These are phyloP conservation scores for Ophiostoma fasciatum DNA, from an alignment of 2,329 filamentous ascomycete species.

Conservation along the genomic window DNA sequence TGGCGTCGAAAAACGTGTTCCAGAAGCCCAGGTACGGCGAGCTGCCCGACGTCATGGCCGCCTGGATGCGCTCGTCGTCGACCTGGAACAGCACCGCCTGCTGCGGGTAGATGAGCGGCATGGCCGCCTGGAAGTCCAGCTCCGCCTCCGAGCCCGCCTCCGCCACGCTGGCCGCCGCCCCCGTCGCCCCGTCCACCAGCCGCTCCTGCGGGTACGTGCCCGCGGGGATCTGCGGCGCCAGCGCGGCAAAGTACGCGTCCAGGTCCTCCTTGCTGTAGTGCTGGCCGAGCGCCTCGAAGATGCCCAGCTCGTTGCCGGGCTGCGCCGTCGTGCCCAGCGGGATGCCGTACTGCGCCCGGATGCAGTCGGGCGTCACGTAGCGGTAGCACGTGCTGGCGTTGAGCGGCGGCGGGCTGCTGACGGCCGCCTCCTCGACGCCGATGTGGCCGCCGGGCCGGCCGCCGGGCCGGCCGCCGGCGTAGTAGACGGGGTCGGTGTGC, in stretches of 20 bases:
- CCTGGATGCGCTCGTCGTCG: constrained; percentile 18
- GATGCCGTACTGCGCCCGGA: constrained; percentile 14
- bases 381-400: constrained; percentile 11
- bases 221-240: constrained; percentile 12
- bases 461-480: too few relatives aligned
- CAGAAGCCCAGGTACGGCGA: constrained; percentile 13
- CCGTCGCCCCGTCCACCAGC: constrained; percentile 15
- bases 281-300: constrained; percentile 15
- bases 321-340: constrained; percentile 11
- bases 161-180: constrained; percentile 4
- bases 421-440: background rate
- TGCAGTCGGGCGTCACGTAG: constrained; percentile 11
- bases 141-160: constrained; percentile 21
- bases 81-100: constrained; percentile 20
- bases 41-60: constrained; percentile 11
- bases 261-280: constrained; percentile 17
- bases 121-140: constrained; percentile 32
- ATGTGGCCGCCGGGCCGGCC: constrained; percentile 2
- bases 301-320: constrained; percentile 15
- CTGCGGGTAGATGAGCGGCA: constrained; percentile 36
- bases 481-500: constrained; percentile 2
- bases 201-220: constrained; percentile 16
- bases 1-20: constrained; percentile 29
- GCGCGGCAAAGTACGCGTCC: constrained; percentile 12
- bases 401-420: constrained; percentile 4